These are phyloP conservation scores for Hypoxylon rickii DNA, from an alignment of 495 filamentous ascomycete genomes.

Conservation along the genomic window DNA sequence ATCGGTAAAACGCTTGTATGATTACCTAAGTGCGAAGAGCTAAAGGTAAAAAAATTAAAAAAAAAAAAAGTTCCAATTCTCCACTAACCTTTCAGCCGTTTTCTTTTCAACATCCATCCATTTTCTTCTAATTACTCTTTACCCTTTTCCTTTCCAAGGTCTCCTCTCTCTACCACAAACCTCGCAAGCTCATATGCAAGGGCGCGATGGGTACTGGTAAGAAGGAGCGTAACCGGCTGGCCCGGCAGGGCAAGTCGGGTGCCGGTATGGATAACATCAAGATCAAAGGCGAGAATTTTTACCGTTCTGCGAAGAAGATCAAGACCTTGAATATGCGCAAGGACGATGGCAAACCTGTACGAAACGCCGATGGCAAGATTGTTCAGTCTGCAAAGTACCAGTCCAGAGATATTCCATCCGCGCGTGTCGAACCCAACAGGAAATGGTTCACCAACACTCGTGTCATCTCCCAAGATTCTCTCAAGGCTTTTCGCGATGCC, in stretches of 20 bases:
- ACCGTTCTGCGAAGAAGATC: slow-evolving; percentile 84
- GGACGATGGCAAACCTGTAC: slow-evolving; percentile 67
- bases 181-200: slow-evolving; percentile 31
- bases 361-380: slow-evolving; percentile 74
- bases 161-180: slow-evolving; percentile 14
- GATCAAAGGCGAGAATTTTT: slow-evolving; percentile 95
- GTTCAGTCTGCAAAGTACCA: slow-evolving; percentile 84
- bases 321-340: slow-evolving; percentile 87
- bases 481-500: slow-evolving; percentile 85
- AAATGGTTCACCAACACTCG: slow-evolving; percentile 69
- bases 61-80: slow-evolving; percentile 30
- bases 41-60: no score
- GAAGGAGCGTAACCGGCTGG: slow-evolving; percentile 84
- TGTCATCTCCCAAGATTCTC: slow-evolving; percentile 64
- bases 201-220: slow-evolving; percentile 86
- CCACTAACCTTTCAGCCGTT: slow-evolving; percentile 7
- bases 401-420: slow-evolving; percentile 71
- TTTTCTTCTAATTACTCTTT: slow-evolving; percentile 18
- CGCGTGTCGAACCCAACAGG: slow-evolving; percentile 90
- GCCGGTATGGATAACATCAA: slow-evolving; percentile 91
- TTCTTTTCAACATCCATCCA: slow-evolving; percentile 1
- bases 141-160: background rate
- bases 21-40: background rate
- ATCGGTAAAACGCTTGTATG: slow-evolving; percentile 27
- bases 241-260: slow-evolving; percentile 74